phyloP scores from a whole-genome alignment of 495 filamentous ascomycete genomes.

The Daldinia caldariorum region DNA sequence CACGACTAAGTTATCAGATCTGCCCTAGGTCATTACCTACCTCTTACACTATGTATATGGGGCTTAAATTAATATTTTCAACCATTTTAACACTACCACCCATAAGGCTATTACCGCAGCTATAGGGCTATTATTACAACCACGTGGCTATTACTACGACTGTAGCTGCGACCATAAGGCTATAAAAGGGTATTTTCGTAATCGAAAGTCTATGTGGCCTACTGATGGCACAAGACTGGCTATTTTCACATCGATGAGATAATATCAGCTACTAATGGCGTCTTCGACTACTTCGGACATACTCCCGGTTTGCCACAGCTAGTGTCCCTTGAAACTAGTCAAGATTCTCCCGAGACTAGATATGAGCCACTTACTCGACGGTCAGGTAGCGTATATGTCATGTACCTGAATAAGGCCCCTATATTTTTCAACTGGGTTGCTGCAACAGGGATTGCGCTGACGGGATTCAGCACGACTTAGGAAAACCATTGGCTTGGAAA shows the following conservation, averaged over 20 bases:
- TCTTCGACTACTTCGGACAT: neutral
- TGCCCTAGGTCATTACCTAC: too few species aligned
- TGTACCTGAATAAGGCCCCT: neutral
- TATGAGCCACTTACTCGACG: neutral
- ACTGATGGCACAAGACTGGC: neutral
- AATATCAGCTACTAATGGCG: neutral
- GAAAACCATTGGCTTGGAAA: neutral
- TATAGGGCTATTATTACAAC: too few species aligned
- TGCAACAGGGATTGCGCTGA: neutral
- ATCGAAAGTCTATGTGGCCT: too few species aligned
- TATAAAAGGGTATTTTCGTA: too few species aligned
- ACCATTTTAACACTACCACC: too few species aligned
- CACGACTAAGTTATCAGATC: neutral
- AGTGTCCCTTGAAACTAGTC: neutral
- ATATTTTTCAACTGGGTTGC: neutral
- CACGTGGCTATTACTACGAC: too few species aligned
- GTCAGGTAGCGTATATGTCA: neutral
- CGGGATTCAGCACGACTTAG: neutral
- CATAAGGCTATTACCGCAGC: too few species aligned
- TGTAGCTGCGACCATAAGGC: too few species aligned
- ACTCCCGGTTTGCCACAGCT: neutral
- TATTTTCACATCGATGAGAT: neutral
- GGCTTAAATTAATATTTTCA: too few species aligned
- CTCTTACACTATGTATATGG: too few species aligned
- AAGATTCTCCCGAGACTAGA: neutral